Evolutionary conservation across 1,139 yeast genomes (phyloP).

Genomic region (Citeromyces hawaiiensis): DNA sequence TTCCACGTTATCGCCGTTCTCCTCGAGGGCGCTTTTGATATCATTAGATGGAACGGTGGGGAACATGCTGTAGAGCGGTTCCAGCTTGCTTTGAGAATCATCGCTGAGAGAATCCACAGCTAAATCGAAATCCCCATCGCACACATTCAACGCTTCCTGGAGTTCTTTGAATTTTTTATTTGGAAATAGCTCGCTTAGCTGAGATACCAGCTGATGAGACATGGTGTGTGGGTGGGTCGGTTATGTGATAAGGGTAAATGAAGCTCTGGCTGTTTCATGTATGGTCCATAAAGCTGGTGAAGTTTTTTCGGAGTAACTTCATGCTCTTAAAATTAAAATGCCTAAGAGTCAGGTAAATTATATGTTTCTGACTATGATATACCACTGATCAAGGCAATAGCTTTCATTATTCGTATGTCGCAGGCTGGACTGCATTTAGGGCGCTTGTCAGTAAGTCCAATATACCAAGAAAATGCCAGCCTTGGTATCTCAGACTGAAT

Average conservation of each 20-base stretch:
- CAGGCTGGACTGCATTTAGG: too few relatives aligned
- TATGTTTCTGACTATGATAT: too few relatives aligned
- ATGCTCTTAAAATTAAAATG: too few relatives aligned
- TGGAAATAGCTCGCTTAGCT: slow-evolving; percentile 6
- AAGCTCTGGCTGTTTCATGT: too few relatives aligned
- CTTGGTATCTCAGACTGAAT: too few relatives aligned
- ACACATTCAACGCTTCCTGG: slow-evolving; percentile 18
- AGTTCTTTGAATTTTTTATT: slow-evolving; percentile 1
- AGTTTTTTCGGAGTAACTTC: too few relatives aligned
- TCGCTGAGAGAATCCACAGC: slow-evolving; percentile 11
- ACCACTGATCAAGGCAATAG: too few relatives aligned
- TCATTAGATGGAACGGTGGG: slow-evolving; percentile 1
- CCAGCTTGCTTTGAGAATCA: not conserved
- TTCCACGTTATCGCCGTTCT: slow-evolving; percentile 1
- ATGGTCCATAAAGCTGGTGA: too few relatives aligned
- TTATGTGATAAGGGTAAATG: not conserved
- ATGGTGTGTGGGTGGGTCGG: not conserved
- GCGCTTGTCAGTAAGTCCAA: too few relatives aligned
- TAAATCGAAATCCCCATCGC: slow-evolving; percentile 22
- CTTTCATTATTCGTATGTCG: too few relatives aligned
- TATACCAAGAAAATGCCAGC: too few relatives aligned
- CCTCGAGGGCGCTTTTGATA: slow-evolving; percentile 1
- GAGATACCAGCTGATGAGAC: slow-evolving; percentile 1
- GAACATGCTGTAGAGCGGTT: slow-evolving; percentile 3
- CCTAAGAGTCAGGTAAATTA: too few relatives aligned